phyloP scores from a whole-genome alignment of 768 basidiomycete species.

The Gymnopilus dilepis region DNA sequence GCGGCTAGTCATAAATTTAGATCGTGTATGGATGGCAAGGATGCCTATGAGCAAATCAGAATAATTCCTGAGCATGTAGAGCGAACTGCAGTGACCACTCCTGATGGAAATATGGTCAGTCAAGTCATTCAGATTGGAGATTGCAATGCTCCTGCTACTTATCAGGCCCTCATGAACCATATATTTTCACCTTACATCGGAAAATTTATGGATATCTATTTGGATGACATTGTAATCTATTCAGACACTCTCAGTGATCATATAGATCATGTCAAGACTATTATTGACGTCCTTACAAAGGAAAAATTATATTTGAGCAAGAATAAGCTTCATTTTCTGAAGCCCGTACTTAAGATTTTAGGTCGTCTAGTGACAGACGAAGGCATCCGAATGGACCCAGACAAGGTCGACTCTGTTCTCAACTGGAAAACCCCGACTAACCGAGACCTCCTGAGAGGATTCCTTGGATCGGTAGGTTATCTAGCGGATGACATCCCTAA shows the following conservation, averaged over 20 bases:
- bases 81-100: neutral
- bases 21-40: too few species aligned
- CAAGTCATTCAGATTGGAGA: neutral
- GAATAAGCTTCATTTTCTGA: neutral
- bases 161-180: neutral
- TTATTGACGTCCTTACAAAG: neutral
- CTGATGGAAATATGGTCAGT: neutral
- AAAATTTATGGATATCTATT: neutral
- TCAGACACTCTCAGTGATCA: neutral
- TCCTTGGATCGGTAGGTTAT: neutral
- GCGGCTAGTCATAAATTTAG: neutral
- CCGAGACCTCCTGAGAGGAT: neutral
- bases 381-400: neutral
- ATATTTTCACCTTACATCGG: neutral
- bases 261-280: neutral
- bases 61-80: neutral
- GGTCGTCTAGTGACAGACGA: neutral
- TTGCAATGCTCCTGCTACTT: neutral
- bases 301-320: neutral
- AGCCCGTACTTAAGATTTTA: neutral
- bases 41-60: neutral
- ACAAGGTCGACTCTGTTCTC: neutral
- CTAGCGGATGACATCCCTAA: neutral
- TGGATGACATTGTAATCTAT: too few species aligned
- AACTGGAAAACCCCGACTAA: neutral